Base-by-base conservation (phyloP, 2,329 filamentous ascomycete genomes). In the Sporothrix euskadiensis region DNA sequence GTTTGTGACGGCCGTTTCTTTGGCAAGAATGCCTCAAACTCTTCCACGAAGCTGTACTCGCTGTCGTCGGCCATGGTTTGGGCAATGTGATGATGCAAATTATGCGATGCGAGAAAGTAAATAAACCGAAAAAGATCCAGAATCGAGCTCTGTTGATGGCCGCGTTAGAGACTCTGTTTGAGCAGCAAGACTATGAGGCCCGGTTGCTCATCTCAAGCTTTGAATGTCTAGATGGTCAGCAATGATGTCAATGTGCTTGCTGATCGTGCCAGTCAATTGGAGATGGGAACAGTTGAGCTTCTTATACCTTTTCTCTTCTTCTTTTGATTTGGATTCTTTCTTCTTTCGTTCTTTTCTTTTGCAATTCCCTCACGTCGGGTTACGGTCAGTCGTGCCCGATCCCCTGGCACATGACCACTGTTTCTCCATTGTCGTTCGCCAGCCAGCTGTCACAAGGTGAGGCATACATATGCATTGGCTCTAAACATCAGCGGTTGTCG, bases 21-120 rank as follows among this genome's bases (percentile, higher is more conserved):
- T 1, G 76, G 76, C 70, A 77, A 71, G n/a, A 66, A 61, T 22
- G 76, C 74, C 32, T 35, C 56, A 59, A 77, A 76, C 57, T 76
- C 76, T 9, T 57, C 69, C 10, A 65, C 75, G 69, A 77, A 77
- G 72, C 71, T 75, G 71, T 75, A 75, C 56, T 57, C 66, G 41
- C 70, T 41, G 41, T 72, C 57, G n/a, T 72, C 57, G 16, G 72
- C 26, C 69, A 70, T 71, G 8, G 8, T 47, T 35, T 16, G 30
- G 30, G 41, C 10, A 56, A 44, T n/a, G 52, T 5, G 56, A 44
- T 30, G 44, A 32, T 32, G 16, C n/a, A 10, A 22, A 16, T 16
- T 14, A 32, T 19, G 41, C n/a, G 39, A 44, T 44, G n/a, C 32
- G 39, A 66, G 9, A 32, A 52, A 35, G 44, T 22, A 52, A 68